Conservation (phyloP, 2,329 filamentous ascomycete species). For the Malbranchea zuffiana region DNA sequence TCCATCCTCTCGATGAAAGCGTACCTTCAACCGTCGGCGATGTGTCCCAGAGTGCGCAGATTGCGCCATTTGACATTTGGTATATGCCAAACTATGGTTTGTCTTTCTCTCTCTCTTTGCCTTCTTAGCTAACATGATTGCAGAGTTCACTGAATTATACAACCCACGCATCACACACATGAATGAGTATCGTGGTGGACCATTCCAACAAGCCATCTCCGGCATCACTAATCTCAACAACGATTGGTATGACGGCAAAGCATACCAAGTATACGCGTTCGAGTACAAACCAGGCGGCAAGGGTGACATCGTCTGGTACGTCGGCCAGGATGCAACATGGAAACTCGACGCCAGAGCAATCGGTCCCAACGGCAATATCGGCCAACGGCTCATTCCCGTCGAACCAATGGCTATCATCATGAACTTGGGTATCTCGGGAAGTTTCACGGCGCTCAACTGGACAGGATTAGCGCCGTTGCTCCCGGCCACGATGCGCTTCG, state of each 20-base stretch:
- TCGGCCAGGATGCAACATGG: constrained; percentile 55
- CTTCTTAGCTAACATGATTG: not conserved
- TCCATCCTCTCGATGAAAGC: constrained; percentile 41
- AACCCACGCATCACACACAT: constrained; percentile 46
- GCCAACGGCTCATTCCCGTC: constrained; percentile 52
- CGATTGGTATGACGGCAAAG: constrained; percentile 54
- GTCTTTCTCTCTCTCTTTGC: constrained; percentile 10
- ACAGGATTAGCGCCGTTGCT: constrained; percentile 45
- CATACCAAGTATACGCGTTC: constrained; percentile 53
- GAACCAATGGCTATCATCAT: constrained; percentile 58
- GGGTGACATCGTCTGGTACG: constrained; percentile 58
- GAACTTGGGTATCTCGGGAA: constrained; percentile 60
- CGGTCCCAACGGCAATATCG: constrained; percentile 59
- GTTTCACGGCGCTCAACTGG: constrained; percentile 53
- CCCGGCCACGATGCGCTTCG: constrained; percentile 56
- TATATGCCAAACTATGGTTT: constrained; percentile 52
- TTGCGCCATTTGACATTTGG: constrained; percentile 60
- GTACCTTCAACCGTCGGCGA: constrained; percentile 43
- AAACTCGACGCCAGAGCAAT: constrained; percentile 49
- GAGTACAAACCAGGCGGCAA: constrained; percentile 51
- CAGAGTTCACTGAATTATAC: constrained; percentile 55
- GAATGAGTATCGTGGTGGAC: constrained; percentile 51
- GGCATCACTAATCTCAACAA: constrained; percentile 52
- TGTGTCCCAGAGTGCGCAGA: constrained; percentile 56
- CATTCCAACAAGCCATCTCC: constrained; percentile 54